A percentile compares a stretch with the other conserved stretches of the same genome.
Conservation (phyloP, 208 protist species). For the Leishmania braziliensis region DNA sequence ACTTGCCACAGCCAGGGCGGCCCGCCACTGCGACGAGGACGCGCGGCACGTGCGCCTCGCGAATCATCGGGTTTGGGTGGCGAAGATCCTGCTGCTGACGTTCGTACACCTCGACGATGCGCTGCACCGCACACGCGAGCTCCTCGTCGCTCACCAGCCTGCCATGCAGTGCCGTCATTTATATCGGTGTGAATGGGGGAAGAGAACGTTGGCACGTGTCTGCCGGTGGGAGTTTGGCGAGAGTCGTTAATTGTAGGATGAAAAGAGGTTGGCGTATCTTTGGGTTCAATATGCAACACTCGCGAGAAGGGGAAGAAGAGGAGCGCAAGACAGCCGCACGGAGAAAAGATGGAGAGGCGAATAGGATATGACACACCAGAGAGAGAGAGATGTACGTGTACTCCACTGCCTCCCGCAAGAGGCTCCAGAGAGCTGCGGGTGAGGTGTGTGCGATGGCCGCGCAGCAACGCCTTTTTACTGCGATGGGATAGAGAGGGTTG, state of each 20-base stretch:
- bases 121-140: constrained; percentile 21
- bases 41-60: constrained; percentile 34
- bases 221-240: background rate
- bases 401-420: background rate
- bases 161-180: constrained; percentile 8
- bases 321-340: background rate
- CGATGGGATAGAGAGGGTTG: background rate
- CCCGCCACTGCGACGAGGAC: constrained; percentile 74
- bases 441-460: background rate
- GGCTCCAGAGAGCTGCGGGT: background rate
- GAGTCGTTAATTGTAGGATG: background rate
- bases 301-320: background rate
- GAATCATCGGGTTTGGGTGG: constrained; percentile 23
- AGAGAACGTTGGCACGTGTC: background rate
- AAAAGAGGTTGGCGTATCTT: background rate
- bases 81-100: constrained; percentile 18
- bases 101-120: constrained; percentile 25
- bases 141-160: constrained; percentile 19
- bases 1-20: constrained; percentile 82
- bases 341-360: constrained; percentile 10
- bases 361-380: background rate
- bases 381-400: background rate
- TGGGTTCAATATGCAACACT: background rate
- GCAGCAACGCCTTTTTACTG: too few relatives aligned
- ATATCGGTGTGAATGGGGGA: background rate